Evolutionary conservation across 495 filamentous ascomycete genomes (phyloP).

Genomic region (Xylaria nigripes): DNA sequence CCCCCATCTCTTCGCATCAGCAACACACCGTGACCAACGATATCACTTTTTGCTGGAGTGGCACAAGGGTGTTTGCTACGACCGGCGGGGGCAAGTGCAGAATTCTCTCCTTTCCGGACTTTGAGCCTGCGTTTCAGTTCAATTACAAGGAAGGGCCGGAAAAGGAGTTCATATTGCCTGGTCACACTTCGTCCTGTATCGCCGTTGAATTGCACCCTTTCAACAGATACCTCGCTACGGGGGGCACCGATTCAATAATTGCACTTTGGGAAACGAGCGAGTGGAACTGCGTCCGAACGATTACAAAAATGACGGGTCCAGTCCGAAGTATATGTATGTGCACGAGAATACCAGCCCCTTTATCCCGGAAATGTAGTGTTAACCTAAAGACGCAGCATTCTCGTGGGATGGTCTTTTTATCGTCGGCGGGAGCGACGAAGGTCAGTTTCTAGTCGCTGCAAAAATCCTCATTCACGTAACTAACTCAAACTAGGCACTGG

Average conservation of each 20-base stretch:
- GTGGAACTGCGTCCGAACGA: slow-evolving; percentile 79
- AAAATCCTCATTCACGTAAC: slow-evolving; percentile 1
- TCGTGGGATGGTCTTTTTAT: slow-evolving; percentile 87
- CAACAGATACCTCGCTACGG: slow-evolving; percentile 74
- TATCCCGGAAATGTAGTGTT: slow-evolving; percentile 3
- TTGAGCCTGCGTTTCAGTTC: slow-evolving; percentile 39
- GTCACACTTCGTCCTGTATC: slow-evolving; percentile 72
- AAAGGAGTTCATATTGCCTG: slow-evolving; percentile 57
- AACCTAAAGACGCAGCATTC: slow-evolving; percentile 44
- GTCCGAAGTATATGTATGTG: slow-evolving; percentile 66
- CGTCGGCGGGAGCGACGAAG: slow-evolving; percentile 77
- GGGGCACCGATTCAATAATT: slow-evolving; percentile 81
- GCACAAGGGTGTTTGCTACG: slow-evolving; percentile 66
- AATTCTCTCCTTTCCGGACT: slow-evolving; percentile 64
- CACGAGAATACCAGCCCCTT: background rate
- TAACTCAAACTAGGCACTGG: slow-evolving; percentile 37
- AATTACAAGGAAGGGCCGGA: slow-evolving; percentile 33
- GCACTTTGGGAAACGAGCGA: slow-evolving; percentile 86
- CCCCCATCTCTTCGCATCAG: slow-evolving; percentile 52
- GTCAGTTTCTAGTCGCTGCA: slow-evolving; percentile 34
- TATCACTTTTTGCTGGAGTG: slow-evolving; percentile 70
- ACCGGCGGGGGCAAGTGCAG: slow-evolving; percentile 76
- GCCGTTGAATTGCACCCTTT: slow-evolving; percentile 64
- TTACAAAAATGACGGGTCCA: slow-evolving; percentile 67
- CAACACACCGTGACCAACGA: slow-evolving; percentile 74